Conservation (phyloP, 345 rosid species). For the Adansonia digitata region DNA sequence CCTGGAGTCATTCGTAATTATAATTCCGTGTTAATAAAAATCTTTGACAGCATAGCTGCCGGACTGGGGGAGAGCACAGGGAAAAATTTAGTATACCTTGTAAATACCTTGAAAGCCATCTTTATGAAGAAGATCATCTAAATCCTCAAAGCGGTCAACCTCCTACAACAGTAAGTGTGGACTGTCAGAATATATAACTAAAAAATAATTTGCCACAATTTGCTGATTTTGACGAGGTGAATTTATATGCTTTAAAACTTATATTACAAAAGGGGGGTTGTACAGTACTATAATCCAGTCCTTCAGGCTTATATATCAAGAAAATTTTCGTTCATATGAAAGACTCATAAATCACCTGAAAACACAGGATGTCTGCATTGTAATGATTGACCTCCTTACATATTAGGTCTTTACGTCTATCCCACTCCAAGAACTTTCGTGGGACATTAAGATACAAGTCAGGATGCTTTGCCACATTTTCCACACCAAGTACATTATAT, state of each 20-base stretch:
- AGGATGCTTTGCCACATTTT: conserved; percentile 60
- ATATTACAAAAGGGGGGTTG: background rate
- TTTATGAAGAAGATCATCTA: conserved; percentile 41
- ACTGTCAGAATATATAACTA: conserved; percentile 8
- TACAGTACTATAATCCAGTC: background rate
- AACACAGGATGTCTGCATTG: conserved; percentile 58
- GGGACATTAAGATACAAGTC: conserved; percentile 48
- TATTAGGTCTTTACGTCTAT: conserved; percentile 54
- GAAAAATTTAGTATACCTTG: conserved; percentile 43
- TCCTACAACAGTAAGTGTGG: conserved; percentile 39
- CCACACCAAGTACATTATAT: conserved; percentile 67
- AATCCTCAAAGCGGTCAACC: conserved; percentile 62
- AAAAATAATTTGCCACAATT: background rate
- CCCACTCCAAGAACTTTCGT: conserved; percentile 49
- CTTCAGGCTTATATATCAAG: background rate
- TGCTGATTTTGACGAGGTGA: background rate
- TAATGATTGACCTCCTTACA: conserved; percentile 51
- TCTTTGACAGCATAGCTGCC: background rate
- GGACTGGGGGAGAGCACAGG: background rate
- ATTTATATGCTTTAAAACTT: background rate
- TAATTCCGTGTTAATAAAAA: background rate
- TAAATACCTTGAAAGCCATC: conserved; percentile 71
- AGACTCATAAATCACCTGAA: conserved; percentile 46
- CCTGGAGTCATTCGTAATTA: conserved; percentile 37
- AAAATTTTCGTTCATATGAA: background rate